phyloP scores from a whole-genome alignment of 2,329 filamentous ascomycete species.

The Cladobotryum mycophilum region DNA sequence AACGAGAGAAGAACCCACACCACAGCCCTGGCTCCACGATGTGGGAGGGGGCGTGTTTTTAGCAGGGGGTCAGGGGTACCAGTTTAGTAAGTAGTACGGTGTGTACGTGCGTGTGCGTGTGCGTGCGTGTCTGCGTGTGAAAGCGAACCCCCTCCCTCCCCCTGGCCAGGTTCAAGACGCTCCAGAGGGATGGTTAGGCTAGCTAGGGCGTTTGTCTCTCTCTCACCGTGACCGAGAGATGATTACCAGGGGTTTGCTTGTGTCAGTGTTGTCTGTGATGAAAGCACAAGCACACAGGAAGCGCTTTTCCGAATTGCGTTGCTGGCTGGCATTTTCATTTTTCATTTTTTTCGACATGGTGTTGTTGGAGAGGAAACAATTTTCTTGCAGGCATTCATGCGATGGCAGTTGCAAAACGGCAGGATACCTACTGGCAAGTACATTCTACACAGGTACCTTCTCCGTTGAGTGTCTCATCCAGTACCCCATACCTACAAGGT shows the following conservation, averaged over 20 bases:
- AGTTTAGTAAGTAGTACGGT: no score
- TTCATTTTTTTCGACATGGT: neutral
- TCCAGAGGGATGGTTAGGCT: slow-evolving; percentile 8
- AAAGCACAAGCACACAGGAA: neutral
- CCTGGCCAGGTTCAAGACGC: slow-evolving; percentile 7
- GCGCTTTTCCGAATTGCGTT: neutral
- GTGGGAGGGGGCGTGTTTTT: neutral
- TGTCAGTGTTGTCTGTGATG: slow-evolving; percentile 2
- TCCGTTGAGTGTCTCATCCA: no score
- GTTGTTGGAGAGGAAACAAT: no score
- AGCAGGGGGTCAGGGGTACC: no score
- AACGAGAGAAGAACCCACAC: neutral
- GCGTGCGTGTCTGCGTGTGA: neutral
- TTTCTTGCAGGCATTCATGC: no score
- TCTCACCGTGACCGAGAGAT: neutral
- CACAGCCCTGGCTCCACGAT: neutral
- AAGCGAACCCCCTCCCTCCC: neutral
- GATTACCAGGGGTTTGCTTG: neutral
- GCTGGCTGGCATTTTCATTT: neutral
- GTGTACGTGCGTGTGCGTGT: no score
- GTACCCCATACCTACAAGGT: no score
- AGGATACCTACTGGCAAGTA: no score
- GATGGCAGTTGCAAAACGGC: no score
- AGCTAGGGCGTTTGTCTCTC: neutral
- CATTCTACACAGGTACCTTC: no score